phyloP scores from a whole-genome alignment of 495 filamentous ascomycete genomes.

The Wilcoxina mikolae region DNA sequence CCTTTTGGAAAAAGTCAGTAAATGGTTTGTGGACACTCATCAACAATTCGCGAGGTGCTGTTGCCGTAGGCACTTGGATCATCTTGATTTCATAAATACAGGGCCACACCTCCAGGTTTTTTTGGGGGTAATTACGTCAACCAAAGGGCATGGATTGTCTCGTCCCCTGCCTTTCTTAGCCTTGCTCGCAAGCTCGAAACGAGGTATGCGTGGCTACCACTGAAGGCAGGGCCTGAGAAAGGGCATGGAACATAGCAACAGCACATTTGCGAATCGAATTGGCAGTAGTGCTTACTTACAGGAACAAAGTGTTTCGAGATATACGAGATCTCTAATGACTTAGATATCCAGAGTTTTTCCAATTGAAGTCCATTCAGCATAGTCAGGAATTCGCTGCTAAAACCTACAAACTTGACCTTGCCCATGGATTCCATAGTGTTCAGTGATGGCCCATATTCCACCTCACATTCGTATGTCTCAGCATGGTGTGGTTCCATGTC shows the following conservation, averaged over 20 bases:
- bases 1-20: conserved; percentile 10
- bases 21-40: conserved; percentile 4
- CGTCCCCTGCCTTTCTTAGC: conserved; percentile 21
- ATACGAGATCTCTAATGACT: conserved; percentile 30
- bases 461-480: neutral
- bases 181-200: neutral
- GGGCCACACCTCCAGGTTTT: no score
- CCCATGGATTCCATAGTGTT: conserved; percentile 25
- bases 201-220: neutral
- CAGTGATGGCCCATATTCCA: neutral
- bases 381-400: conserved; percentile 10
- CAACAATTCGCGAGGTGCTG: neutral
- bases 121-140: no score
- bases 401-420: conserved; percentile 32
- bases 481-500: no score
- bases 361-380: conserved; percentile 23
- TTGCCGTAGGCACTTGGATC: neutral
- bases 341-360: conserved; percentile 33
- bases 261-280: neutral
- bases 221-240: neutral
- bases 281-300: conserved; percentile 32
- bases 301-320: conserved; percentile 27
- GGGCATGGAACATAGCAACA: neutral
- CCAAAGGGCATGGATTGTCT: neutral
- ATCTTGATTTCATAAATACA: neutral